A percentile compares a stretch with the other conserved stretches of the same genome.
Conservation (phyloP, 208 protist genomes). For the Trypanosoma brucei region DNA sequence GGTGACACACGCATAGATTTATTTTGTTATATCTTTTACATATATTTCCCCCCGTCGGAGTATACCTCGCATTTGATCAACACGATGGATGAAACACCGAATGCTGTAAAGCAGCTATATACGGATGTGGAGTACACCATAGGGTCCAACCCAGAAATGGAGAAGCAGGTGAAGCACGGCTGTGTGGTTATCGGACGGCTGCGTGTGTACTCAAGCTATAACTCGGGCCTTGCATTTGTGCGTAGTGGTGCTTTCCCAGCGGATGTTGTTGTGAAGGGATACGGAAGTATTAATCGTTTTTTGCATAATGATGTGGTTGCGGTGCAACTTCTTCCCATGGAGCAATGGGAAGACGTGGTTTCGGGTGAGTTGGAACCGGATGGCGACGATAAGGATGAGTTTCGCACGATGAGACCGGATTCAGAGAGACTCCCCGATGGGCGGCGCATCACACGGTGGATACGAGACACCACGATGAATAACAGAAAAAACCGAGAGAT, state of each 20-base stretch:
- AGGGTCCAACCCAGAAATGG: constrained; percentile 34
- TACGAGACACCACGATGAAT: constrained; percentile 22
- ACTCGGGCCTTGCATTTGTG: constrained; percentile 42
- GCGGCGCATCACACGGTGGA: constrained; percentile 26
- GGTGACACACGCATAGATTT: too few species aligned
- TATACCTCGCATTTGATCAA: too few species aligned
- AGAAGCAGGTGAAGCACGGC: constrained; percentile 40
- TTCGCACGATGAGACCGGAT: not conserved
- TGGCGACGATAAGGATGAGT: constrained; percentile 2
- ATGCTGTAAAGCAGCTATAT: not conserved
- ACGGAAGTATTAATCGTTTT: constrained; percentile 24
- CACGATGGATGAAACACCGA: not conserved
- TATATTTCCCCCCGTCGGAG: too few species aligned
- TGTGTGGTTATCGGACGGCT: constrained; percentile 55
- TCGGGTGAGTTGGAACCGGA: constrained; percentile 1
- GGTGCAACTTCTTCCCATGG: constrained; percentile 55
- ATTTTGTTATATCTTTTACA: too few species aligned
- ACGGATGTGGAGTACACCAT: constrained; percentile 26
- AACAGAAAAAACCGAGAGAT: constrained; percentile 18
- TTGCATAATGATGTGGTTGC: constrained; percentile 69
- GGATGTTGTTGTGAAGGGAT: constrained; percentile 48
- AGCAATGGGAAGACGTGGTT: constrained; percentile 36
- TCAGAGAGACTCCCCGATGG: constrained; percentile 41
- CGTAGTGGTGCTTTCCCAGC: constrained; percentile 35
- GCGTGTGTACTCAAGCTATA: constrained; percentile 35